Percentiles rank a stretch among this genome's conserved stretches.
phyloP scores from a whole-genome alignment of 441 rosid species.

The Raphanus hybrid region DNA sequence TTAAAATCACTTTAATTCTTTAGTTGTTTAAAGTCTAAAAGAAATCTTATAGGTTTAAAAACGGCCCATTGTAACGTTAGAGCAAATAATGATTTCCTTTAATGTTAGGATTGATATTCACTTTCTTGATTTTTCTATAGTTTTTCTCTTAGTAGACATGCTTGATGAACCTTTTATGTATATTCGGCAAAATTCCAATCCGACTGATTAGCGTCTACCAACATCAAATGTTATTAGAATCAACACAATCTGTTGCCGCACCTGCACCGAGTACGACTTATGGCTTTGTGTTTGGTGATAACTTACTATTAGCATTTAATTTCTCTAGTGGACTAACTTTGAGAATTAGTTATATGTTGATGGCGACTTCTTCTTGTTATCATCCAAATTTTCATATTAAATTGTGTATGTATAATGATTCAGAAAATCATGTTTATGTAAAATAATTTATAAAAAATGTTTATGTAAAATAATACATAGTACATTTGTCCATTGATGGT shows the following conservation, averaged over 20 bases:
- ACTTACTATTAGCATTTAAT: not conserved
- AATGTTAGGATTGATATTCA: not conserved
- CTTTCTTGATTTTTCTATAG: not conserved
- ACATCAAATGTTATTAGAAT: constrained; percentile 7
- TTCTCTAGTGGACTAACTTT: constrained; percentile 36
- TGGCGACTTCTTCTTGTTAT: constrained; percentile 26
- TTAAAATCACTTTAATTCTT: not conserved
- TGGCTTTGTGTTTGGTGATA: constrained; percentile 13
- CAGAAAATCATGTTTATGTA: constrained; percentile 29
- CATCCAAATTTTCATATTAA: constrained; percentile 2
- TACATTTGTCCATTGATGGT: not conserved
- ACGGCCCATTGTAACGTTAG: not conserved
- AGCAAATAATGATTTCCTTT: not conserved
- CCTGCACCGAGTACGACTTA: constrained; percentile 26
- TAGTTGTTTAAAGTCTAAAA: not conserved
- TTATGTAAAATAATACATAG: not conserved
- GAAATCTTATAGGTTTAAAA: not conserved
- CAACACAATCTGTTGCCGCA: not conserved
- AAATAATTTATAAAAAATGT: not conserved
- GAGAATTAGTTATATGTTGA: constrained; percentile 21
- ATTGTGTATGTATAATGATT: constrained; percentile 21
- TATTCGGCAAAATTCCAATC: not conserved
- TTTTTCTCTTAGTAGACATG: too few relatives aligned
- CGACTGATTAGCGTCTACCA: constrained; percentile 6
- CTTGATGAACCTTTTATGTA: too few relatives aligned